Percentiles rank a stretch among this genome's conserved stretches.
phyloP scores from a whole-genome alignment of 108 stramenopile genomes.

The Nitzschia palea region DNA sequence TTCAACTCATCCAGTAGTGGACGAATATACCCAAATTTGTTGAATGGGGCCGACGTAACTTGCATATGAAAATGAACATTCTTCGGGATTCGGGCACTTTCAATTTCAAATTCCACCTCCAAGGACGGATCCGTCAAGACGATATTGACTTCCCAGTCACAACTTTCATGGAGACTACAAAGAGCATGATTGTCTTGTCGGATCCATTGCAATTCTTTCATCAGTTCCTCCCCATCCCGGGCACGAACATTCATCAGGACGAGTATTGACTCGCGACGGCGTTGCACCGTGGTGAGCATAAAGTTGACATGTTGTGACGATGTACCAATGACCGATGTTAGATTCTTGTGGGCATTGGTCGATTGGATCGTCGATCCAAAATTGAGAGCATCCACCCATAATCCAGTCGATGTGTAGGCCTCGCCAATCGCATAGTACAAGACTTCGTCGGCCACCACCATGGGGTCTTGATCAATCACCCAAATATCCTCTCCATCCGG shows the following conservation, averaged over 20 bases:
- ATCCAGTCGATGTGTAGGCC: slow-evolving; percentile 10
- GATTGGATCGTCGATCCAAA: slow-evolving; percentile 17
- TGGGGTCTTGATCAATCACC: slow-evolving; percentile 9
- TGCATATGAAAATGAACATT: slow-evolving; percentile 12
- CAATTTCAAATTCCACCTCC: background rate
- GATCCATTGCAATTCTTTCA: slow-evolving; percentile 1
- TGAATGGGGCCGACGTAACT: background rate
- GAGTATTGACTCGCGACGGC: background rate
- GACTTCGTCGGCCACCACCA: slow-evolving; percentile 16
- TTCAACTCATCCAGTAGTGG: background rate
- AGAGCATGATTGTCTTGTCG: slow-evolving; percentile 6
- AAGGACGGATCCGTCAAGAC: background rate
- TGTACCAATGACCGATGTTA: background rate
- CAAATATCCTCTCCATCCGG: slow-evolving; percentile 5
- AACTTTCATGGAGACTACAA: background rate
- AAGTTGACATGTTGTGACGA: background rate
- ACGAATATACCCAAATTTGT: slow-evolving; percentile 7
- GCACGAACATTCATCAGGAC: slow-evolving; percentile 7
- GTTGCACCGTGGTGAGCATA: background rate
- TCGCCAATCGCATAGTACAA: slow-evolving; percentile 7
- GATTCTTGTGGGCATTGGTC: slow-evolving; percentile 15
- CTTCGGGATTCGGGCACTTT: background rate
- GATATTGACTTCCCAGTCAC: slow-evolving; percentile 17
- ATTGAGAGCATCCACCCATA: slow-evolving; percentile 7
- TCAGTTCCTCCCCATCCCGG: background rate